phyloP scores from a whole-genome alignment of 441 rosid genomes.

The Omphalea diandra region DNA sequence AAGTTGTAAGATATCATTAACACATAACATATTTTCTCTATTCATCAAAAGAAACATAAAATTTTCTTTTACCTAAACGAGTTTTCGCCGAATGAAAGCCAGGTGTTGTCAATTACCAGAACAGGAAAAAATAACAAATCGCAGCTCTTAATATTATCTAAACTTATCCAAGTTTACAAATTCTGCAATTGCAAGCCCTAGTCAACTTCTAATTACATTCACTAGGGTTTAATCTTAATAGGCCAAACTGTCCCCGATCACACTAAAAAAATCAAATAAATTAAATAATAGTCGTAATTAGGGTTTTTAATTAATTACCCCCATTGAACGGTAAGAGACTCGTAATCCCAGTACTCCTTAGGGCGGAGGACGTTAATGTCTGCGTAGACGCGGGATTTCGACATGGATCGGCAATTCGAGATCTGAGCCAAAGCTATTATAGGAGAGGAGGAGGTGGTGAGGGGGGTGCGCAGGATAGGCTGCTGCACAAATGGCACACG shows the following conservation, averaged over 20 bases:
- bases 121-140: no score
- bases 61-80: not conserved
- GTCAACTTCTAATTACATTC: not conserved
- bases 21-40: not conserved
- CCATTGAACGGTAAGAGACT: conserved; percentile 85
- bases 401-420: conserved; percentile 42
- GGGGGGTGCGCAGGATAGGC: conserved; percentile 40
- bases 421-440: no score
- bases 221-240: no score
- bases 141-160: no score
- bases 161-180: no score
- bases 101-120: not conserved
- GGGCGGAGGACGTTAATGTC: conserved; percentile 79
- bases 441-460: conserved; percentile 17
- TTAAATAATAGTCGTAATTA: not conserved
- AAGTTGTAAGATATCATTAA: not conserved
- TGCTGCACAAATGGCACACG: conserved; percentile 47
- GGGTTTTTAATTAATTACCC: conserved; percentile 43
- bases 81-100: not conserved
- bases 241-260: conserved; percentile 6
- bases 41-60: no score
- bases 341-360: conserved; percentile 94
- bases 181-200: not conserved
- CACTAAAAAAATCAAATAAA: no score
- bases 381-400: conserved; percentile 66